phyloP scores from a whole-genome alignment of 176 grass and related monocot genomes.

The Zea mays region DNA sequence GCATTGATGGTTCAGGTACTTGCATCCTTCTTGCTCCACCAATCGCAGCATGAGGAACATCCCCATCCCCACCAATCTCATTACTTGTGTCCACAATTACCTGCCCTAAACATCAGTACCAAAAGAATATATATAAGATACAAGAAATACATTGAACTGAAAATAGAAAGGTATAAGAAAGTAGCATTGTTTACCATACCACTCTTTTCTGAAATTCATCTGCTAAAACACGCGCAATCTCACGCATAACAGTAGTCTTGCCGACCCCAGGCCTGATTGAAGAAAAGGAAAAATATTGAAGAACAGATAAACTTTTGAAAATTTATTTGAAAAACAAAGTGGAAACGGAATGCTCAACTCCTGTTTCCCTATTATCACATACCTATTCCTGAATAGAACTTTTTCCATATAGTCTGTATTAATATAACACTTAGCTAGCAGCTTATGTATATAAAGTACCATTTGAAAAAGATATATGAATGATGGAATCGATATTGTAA shows the following conservation, averaged over 20 bases:
- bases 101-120: constrained; percentile 72
- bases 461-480: background rate
- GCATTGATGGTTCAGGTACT: constrained; percentile 95
- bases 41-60: constrained; percentile 93
- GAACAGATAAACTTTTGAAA: background rate
- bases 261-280: constrained; percentile 81
- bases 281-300: constrained; percentile 26
- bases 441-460: background rate
- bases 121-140: constrained; percentile 43
- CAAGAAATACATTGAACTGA: constrained; percentile 4
- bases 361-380: background rate
- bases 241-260: constrained; percentile 96
- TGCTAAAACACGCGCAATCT: constrained; percentile 93
- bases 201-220: constrained; percentile 95
- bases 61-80: constrained; percentile 96
- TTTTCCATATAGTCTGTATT: background rate
- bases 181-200: constrained; percentile 48
- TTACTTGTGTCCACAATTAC: constrained; percentile 98
- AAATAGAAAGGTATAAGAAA: constrained; percentile 22
- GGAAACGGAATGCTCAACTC: background rate
- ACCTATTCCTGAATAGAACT: background rate
- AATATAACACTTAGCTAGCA: background rate
- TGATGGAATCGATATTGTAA: background rate
- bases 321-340: background rate
- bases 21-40: constrained; percentile 96